These are phyloP conservation scores for Kwoniella shivajii DNA, from an alignment of 1,284 basidiomycete species.

Conservation along the genomic window DNA sequence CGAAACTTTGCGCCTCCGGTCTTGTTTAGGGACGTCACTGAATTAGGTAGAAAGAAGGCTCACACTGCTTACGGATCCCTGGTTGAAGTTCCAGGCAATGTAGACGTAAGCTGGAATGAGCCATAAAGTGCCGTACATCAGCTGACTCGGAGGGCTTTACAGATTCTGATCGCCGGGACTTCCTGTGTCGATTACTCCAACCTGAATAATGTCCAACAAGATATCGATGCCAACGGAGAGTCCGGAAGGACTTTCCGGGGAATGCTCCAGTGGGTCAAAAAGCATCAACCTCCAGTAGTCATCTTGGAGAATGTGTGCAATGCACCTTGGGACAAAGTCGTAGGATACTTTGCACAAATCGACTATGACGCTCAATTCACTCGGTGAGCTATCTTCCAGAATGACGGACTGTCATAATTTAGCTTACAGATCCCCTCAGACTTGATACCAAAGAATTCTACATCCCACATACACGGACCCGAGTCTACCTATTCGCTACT, in stretches of 20 bases:
- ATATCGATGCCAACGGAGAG: slow-evolving; percentile 81
- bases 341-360: slow-evolving; percentile 71
- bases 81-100: slow-evolving; percentile 82
- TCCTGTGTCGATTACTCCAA: slow-evolving; percentile 97
- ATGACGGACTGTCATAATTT: too few species aligned
- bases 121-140: background rate
- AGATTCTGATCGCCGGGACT: slow-evolving; percentile 82
- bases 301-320: slow-evolving; percentile 92
- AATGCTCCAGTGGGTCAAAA: slow-evolving; percentile 90
- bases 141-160: slow-evolving; percentile 1
- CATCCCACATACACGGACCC: slow-evolving; percentile 89
- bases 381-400: slow-evolving; percentile 54
- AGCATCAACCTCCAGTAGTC: slow-evolving; percentile 83
- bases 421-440: slow-evolving; percentile 33
- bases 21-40: slow-evolving; percentile 91
- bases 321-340: slow-evolving; percentile 82
- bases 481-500: slow-evolving; percentile 78
- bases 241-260: slow-evolving; percentile 86
- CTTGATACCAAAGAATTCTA: slow-evolving; percentile 94
- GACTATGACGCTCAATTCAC: slow-evolving; percentile 74
- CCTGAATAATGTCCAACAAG: slow-evolving; percentile 90
- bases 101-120: slow-evolving; percentile 59
- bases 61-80: slow-evolving; percentile 88
- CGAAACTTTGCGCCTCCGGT: slow-evolving; percentile 81
- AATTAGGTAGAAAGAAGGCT: slow-evolving; percentile 76